Evolutionary conservation across 805 yeast genomes (phyloP).

Genomic region (Metahyphopichia silvanorum): DNA sequence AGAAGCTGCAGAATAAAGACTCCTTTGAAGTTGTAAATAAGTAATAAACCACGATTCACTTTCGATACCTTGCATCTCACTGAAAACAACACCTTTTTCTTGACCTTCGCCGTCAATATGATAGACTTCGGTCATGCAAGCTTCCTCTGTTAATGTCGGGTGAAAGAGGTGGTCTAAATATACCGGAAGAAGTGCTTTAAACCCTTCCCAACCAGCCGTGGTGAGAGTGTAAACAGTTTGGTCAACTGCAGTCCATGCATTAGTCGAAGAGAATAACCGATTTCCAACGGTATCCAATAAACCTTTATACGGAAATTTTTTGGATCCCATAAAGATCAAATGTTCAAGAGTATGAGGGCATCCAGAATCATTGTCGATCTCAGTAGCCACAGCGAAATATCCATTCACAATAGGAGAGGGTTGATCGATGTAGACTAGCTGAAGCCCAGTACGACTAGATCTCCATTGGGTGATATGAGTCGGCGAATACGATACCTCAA

Average conservation of each 20-base stretch:
- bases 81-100: conserved; percentile 94
- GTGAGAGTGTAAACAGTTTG: conserved; percentile 90
- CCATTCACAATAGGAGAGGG: conserved; percentile 89
- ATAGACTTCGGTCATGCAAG: conserved; percentile 91
- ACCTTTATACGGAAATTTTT: conserved; percentile 88
- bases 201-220: conserved; percentile 97
- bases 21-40: conserved; percentile 56
- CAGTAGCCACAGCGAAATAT: conserved; percentile 95
- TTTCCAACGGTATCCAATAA: conserved; percentile 84
- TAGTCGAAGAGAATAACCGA: conserved; percentile 77
- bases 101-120: conserved; percentile 88
- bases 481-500: conserved; percentile 75
- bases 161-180: conserved; percentile 82
- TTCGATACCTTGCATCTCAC: conserved; percentile 95
- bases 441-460: conserved; percentile 78
- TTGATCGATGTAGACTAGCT: conserved; percentile 69
- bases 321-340: conserved; percentile 90
- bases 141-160: conserved; percentile 86
- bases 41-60: conserved; percentile 69
- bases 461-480: conserved; percentile 69
- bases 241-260: conserved; percentile 97
- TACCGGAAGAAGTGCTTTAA: conserved; percentile 76
- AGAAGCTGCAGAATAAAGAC: conserved; percentile 52
- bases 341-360: conserved; percentile 96
- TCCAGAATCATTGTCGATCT: conserved; percentile 82